Percentiles rank a stretch among this genome's conserved stretches.
phyloP scores from a whole-genome alignment of 495 filamentous ascomycete genomes.

The Annulohypoxylon maeteangense region DNA sequence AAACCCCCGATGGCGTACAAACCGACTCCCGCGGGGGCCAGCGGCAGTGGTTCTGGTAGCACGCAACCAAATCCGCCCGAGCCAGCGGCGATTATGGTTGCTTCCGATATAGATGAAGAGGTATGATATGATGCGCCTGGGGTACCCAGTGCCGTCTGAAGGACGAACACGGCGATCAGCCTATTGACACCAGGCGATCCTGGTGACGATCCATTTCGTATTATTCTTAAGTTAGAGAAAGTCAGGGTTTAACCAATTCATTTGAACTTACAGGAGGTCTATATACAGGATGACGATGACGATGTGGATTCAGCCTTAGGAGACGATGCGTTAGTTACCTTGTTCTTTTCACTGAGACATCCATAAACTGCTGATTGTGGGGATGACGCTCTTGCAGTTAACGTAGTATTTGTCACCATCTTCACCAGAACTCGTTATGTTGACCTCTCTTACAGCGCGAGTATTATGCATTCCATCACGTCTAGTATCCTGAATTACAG shows the following conservation, averaged over 20 bases:
- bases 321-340: constrained; percentile 43
- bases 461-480: constrained; percentile 57
- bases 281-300: constrained; percentile 26
- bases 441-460: constrained; percentile 30
- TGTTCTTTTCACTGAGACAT: neutral
- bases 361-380: neutral
- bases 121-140: constrained; percentile 16
- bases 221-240: neutral
- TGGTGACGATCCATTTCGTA: neutral
- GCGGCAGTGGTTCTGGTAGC: constrained; percentile 20
- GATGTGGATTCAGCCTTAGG: constrained; percentile 46
- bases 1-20: constrained; percentile 32
- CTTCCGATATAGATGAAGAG: constrained; percentile 32
- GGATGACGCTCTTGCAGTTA: neutral
- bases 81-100: constrained; percentile 26
- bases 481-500: constrained; percentile 60
- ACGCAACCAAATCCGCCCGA: constrained; percentile 8
- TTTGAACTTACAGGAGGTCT: constrained; percentile 24
- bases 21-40: constrained; percentile 22
- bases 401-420: neutral
- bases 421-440: constrained; percentile 8
- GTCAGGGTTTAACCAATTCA: constrained; percentile 16
- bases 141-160: neutral
- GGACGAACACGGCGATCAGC: constrained; percentile 6
- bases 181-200: constrained; percentile 7